A percentile compares a stretch with the other conserved stretches of the same genome.
phyloP scores from a whole-genome alignment of 78 protist genomes.

The Dictyostelium capitatum region DNA sequence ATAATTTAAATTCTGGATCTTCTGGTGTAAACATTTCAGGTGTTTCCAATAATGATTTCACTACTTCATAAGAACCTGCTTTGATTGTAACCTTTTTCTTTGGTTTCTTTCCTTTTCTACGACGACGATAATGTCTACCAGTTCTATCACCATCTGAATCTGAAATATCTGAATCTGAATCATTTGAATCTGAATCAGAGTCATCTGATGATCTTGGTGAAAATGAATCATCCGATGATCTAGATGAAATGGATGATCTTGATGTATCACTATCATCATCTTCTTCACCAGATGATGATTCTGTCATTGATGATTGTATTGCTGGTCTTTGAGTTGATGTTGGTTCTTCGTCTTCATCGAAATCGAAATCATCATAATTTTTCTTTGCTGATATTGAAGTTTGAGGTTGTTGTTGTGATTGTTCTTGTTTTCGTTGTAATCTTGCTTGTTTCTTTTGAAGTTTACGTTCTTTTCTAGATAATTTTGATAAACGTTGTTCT shows the following conservation, averaged over 20 bases:
- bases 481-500: not conserved
- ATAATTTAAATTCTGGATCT: constrained; percentile 42
- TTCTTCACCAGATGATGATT: not conserved
- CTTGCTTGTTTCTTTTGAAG: not conserved
- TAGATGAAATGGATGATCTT: not conserved
- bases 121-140: not conserved
- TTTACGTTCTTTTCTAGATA: constrained; percentile 1
- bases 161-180: not conserved
- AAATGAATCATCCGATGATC: not conserved
- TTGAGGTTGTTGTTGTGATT: not conserved
- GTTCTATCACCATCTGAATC: not conserved
- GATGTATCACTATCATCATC: not conserved
- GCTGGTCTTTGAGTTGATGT: not conserved
- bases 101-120: not conserved
- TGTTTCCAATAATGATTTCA: constrained; percentile 14
- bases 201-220: constrained; percentile 7
- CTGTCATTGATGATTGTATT: not conserved
- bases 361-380: constrained; percentile 5
- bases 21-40: constrained; percentile 15
- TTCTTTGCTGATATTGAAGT: not conserved
- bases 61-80: constrained; percentile 11
- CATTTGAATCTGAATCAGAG: not conserved
- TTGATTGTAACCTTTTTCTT: constrained; percentile 34
- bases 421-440: not conserved
- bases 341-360: constrained; percentile 7